Base-by-base conservation (phyloP, 2,329 filamentous ascomycete genomes). In the Epicoccum nigrum region DNA sequence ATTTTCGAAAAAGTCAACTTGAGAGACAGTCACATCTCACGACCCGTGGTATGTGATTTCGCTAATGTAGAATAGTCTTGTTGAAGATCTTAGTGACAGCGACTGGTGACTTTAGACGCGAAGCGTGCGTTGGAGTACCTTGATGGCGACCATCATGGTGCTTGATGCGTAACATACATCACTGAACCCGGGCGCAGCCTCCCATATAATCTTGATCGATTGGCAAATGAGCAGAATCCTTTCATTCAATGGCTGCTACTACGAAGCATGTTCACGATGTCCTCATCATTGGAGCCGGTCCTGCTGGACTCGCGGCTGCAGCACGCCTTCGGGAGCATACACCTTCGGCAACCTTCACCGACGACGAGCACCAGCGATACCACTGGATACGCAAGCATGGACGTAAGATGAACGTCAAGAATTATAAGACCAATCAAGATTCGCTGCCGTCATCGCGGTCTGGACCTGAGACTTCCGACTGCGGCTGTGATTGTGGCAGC, bases 291-390 rank as follows among this genome's bases (percentile, higher is more conserved):
- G 89, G 89, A 7, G 88, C 85, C 5, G 89, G 90, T 0, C 88
- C 89, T 4, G 88, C 85, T 58, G 88, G 89, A 4, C 83, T 93
- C 3, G 88, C 87, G 4, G 83, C 88, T 5, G 88, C 90, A 7
- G 85, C 88, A 1, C 82, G 89, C 4, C 80, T 93, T 1, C 81
- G 83, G 33, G 89, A 93, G 71, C 79, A 81, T 46, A 88, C 87
- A 0, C 89, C 89, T 0, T 89, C 87, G 0, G 88, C 89, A 1
- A 83, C 92, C 44, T 93, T 93, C 73, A 92, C 89, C 0, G 89
- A 93, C 65, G 88, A 90, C 59, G 90, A 93, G 65, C 89, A 93
- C 64, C 84, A 87, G 33, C 81, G 89, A n/a, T 93, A 89, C 68
- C 85, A 89, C 70, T 92, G 88, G 86, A 86, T 91, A 49, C 81